phyloP scores from a whole-genome alignment of 2,329 filamentous ascomycete species.

The Aureobasidium mangrovei region DNA sequence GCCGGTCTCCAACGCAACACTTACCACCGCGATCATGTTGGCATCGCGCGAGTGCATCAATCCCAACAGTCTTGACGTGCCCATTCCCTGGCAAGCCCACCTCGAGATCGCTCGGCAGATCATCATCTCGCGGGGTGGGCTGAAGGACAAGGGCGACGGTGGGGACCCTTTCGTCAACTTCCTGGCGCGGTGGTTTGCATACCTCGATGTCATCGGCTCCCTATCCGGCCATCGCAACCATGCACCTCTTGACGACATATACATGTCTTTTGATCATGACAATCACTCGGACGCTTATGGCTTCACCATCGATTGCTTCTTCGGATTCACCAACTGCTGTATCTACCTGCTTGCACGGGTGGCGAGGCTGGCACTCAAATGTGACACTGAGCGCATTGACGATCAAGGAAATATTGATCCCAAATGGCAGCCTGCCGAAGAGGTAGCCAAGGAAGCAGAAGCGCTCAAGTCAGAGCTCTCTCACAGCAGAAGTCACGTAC shows the following conservation, averaged over 20 bases:
- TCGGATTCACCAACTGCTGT: constrained; percentile 67
- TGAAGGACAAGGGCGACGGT: constrained; percentile 34
- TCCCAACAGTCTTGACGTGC: constrained; percentile 70
- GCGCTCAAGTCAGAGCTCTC: constrained; percentile 54
- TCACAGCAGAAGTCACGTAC: constrained; percentile 39
- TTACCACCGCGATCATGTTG: constrained; percentile 79
- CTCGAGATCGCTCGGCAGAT: constrained; percentile 67
- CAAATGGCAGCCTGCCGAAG: constrained; percentile 50
- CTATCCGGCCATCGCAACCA: constrained; percentile 49
- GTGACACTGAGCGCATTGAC: constrained; percentile 57
- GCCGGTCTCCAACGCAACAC: constrained; percentile 60
- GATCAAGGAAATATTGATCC: constrained; percentile 40
- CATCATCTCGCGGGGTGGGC: constrained; percentile 56
- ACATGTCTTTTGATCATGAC: constrained; percentile 38
- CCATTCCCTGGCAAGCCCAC: constrained; percentile 73
- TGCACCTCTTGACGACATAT: constrained; percentile 33
- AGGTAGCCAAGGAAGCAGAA: constrained; percentile 49
- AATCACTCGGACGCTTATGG: constrained; percentile 50
- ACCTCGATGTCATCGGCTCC: constrained; percentile 70
- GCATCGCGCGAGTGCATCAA: constrained; percentile 76
- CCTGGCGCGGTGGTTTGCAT: constrained; percentile 73
- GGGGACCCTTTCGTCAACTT: constrained; percentile 55
- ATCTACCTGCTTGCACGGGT: constrained; percentile 63
- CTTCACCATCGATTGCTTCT: constrained; percentile 68
- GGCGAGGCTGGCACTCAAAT: constrained; percentile 59